Percentiles rank a stretch among this genome's conserved stretches.
Evolutionary conservation across 2,329 filamentous ascomycete species (phyloP).

Genomic region (Monascus ruber): DNA sequence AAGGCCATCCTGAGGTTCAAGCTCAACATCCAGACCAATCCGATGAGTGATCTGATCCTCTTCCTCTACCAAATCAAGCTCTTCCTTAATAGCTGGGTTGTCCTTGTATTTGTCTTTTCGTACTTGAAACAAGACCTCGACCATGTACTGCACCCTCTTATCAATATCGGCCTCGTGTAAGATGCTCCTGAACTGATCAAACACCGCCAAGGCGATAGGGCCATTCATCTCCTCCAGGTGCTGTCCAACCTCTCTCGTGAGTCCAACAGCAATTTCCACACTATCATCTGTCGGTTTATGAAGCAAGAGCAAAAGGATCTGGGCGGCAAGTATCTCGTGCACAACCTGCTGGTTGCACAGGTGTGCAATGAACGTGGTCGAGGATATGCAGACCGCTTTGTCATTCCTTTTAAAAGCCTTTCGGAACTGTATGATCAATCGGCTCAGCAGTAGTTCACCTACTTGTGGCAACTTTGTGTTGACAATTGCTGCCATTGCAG

Average conservation of each 20-base stretch:
- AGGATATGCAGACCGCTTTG: conserved; percentile 87
- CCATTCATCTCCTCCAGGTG: conserved; percentile 93
- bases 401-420: conserved; percentile 95
- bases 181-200: conserved; percentile 91
- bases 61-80: conserved; percentile 90
- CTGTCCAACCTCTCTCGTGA: conserved; percentile 86
- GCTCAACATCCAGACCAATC: conserved; percentile 67
- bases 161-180: conserved; percentile 95
- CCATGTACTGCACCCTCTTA: conserved; percentile 98
- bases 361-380: conserved; percentile 89
- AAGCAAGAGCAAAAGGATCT: conserved; percentile 82
- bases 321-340: conserved; percentile 83
- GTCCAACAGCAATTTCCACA: conserved; percentile 89
- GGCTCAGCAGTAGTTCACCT: conserved; percentile 76
- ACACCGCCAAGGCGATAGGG: conserved; percentile 77
- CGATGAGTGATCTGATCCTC: conserved; percentile 95
- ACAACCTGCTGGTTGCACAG: conserved; percentile 93
- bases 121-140: conserved; percentile 93
- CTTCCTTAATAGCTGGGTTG: conserved; percentile 78
- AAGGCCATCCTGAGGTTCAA: conserved; percentile 73
- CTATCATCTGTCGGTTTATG: conserved; percentile 96
- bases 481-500: conserved; percentile 88
- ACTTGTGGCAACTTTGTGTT: conserved; percentile 96
- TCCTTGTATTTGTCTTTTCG: conserved; percentile 96
- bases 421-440: conserved; percentile 81